A percentile compares a stretch with the other conserved stretches of the same genome.
phyloP scores from a whole-genome alignment of 225 moss, liverwort and hornwort species.

The Physcomitrellopsis africana region DNA sequence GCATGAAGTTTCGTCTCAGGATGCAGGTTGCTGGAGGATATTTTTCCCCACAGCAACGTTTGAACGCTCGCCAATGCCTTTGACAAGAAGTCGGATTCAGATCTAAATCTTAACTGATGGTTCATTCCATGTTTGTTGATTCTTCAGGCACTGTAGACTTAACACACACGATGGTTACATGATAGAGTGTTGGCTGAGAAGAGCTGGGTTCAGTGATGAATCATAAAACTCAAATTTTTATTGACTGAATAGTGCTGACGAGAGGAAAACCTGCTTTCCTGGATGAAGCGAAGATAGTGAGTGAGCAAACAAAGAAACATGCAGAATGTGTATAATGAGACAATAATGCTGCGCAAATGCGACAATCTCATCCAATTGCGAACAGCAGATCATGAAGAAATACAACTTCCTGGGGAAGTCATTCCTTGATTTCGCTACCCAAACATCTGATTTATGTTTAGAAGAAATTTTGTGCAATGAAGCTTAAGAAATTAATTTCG shows the following conservation, averaged over 20 bases:
- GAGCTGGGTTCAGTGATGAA: too few relatives aligned
- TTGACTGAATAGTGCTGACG: too few relatives aligned
- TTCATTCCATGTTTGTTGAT: too few relatives aligned
- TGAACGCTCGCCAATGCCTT: conserved; percentile 34
- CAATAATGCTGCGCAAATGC: too few relatives aligned
- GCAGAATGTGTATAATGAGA: conserved; percentile 27
- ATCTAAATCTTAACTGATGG: background rate
- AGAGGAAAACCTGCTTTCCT: background rate
- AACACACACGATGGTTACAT: background rate
- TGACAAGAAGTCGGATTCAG: conserved; percentile 26
- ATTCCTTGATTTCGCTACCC: too few relatives aligned
- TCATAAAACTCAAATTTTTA: too few relatives aligned
- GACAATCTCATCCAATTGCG: background rate
- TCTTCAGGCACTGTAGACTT: too few relatives aligned
- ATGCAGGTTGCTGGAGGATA: conserved; percentile 49
- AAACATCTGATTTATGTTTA: too few relatives aligned
- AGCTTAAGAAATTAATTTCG: too few relatives aligned
- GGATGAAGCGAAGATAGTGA: conserved; percentile 31
- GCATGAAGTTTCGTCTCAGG: background rate
- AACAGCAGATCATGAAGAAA: conserved; percentile 33
- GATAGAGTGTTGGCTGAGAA: background rate
- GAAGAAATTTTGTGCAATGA: too few relatives aligned
- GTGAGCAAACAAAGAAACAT: conserved; percentile 20
- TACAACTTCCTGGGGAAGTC: conserved; percentile 41
- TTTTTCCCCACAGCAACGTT: conserved; percentile 36